A percentile compares a stretch with the other conserved stretches of the same genome.
Evolutionary conservation across 2,329 filamentous ascomycete species (phyloP).

Genomic region (Xylaria hypoxylon): DNA sequence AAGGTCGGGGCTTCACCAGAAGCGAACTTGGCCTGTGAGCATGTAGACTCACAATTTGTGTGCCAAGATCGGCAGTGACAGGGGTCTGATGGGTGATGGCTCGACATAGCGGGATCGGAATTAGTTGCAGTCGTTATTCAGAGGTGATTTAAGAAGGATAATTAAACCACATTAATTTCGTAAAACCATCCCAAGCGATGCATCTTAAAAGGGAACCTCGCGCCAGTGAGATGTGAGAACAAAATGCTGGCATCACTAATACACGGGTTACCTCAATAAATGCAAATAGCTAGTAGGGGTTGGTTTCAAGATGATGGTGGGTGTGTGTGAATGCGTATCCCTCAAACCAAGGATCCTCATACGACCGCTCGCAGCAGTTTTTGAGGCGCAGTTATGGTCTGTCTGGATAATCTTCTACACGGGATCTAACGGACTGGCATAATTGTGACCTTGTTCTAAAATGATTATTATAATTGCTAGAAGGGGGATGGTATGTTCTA

Average conservation of each 20-base stretch:
- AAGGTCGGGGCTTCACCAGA: not conserved
- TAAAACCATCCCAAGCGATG: not conserved
- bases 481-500: no score
- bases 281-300: not conserved
- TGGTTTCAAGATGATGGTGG: not conserved
- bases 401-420: no score
- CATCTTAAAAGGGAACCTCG: not conserved
- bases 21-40: slow-evolving; percentile 7
- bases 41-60: slow-evolving; percentile 7
- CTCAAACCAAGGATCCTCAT: no score
- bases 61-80: slow-evolving; percentile 13
- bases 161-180: not conserved
- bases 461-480: no score
- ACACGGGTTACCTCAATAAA: not conserved
- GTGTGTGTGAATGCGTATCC: not conserved
- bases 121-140: no score
- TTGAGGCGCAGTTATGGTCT: no score
- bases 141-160: not conserved
- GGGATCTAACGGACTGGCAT: no score
- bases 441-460: no score
- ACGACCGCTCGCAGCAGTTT: no score
- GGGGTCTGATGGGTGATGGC: not conserved
- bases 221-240: not conserved
- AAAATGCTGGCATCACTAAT: not conserved
- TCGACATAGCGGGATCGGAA: not conserved